Percentiles rank a stretch among this genome's conserved stretches.
Evolutionary conservation across 208 protist genomes (phyloP).

Genomic region (Porcisia deanei): DNA sequence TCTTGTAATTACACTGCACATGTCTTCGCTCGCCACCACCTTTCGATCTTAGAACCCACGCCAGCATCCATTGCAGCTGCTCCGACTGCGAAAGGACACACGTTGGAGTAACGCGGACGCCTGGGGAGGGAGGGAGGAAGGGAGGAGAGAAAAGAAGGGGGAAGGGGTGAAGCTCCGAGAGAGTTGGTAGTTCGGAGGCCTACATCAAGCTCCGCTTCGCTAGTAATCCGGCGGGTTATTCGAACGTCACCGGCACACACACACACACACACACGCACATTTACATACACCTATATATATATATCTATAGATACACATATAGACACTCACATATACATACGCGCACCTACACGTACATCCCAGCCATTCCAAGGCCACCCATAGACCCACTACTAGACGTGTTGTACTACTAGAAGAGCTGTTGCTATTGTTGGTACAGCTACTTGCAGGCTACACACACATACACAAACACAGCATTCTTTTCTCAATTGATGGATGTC

Average conservation of each 20-base stretch:
- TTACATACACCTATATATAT: neutral
- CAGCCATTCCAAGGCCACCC: neutral
- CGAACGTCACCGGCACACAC: neutral
- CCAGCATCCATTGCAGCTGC: neutral
- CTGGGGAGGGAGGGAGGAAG: no score
- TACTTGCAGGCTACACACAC: neutral
- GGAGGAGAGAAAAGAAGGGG: no score
- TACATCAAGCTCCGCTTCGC: no score
- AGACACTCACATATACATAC: neutral
- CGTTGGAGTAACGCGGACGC: neutral
- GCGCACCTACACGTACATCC: neutral
- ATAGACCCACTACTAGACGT: neutral
- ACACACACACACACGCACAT: neutral
- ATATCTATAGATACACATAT: neutral
- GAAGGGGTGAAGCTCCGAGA: no score
- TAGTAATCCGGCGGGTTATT: no score
- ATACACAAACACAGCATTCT: neutral
- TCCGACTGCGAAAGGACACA: neutral
- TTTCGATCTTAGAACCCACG: neutral
- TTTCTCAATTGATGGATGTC: constrained; percentile 15
- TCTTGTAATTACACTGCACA: neutral
- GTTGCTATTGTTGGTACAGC: neutral
- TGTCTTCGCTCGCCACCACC: neutral
- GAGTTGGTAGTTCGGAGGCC: no score
- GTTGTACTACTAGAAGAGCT: neutral